Percentiles rank a stretch among this genome's conserved stretches.
These are phyloP conservation scores for Dicorynia guianensis DNA, from an alignment of 306 rosid genomes.

Conservation along the genomic window DNA sequence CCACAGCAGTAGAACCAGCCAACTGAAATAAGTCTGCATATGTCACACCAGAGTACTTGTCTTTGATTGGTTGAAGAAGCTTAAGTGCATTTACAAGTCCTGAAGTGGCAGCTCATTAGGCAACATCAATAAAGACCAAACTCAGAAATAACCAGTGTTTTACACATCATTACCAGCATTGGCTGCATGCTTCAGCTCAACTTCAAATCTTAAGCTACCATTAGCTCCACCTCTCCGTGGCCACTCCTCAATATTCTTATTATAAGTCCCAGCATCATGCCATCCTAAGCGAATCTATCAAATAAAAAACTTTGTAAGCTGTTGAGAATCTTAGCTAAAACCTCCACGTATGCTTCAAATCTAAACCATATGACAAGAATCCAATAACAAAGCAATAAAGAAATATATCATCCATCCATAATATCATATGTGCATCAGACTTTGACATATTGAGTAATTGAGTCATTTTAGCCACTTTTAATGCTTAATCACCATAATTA, in stretches of 20 bases:
- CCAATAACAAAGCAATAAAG: conserved; percentile 5
- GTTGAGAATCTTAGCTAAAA: conserved; percentile 8
- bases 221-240: conserved; percentile 96
- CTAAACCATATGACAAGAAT: conserved; percentile 21
- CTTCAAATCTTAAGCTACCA: conserved; percentile 88
- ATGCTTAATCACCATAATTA: conserved; percentile 10
- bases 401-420: conserved; percentile 20
- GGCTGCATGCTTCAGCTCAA: conserved; percentile 90
- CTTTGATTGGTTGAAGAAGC: conserved; percentile 93
- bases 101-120: conserved; percentile 49
- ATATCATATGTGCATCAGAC: conserved; percentile 3
- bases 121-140: conserved; percentile 15
- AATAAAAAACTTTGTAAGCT: conserved; percentile 16
- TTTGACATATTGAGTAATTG: conserved; percentile 11
- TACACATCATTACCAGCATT: conserved; percentile 77
- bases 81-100: conserved; percentile 96
- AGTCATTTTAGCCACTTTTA: conserved; percentile 23
- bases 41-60: conserved; percentile 84
- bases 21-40: conserved; percentile 97
- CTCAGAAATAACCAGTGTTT: conserved; percentile 25
- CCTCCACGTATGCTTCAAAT: conserved; percentile 1
- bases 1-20: conserved; percentile 95
- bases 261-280: conserved; percentile 98
- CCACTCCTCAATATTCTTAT: conserved; percentile 94
- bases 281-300: conserved; percentile 91